Conservation (phyloP, 2,329 filamentous ascomycete genomes). For the Pseudopyricularia cyperi region DNA sequence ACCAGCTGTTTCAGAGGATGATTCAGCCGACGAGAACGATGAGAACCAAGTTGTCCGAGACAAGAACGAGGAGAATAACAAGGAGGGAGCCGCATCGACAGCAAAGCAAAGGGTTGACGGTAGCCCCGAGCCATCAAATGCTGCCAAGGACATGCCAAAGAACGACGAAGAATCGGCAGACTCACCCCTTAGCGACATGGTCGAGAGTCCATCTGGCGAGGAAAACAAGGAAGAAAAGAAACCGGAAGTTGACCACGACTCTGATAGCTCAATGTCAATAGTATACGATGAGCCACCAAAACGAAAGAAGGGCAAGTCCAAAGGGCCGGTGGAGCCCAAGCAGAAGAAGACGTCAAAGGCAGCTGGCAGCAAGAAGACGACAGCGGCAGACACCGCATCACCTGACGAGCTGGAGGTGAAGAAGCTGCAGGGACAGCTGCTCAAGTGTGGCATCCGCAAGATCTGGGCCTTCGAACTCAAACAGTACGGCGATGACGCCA, state of each 20-base stretch:
- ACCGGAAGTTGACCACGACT: constrained; percentile 2
- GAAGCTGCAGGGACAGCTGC: constrained; percentile 69
- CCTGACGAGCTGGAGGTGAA: constrained; percentile 74
- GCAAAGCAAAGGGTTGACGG: constrained; percentile 9
- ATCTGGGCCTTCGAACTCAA: constrained; percentile 82
- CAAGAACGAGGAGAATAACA: constrained; percentile 12
- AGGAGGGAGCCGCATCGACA: constrained; percentile 12
- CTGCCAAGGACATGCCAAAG: constrained; percentile 9
- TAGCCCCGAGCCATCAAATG: constrained; percentile 9
- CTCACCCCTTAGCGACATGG: constrained; percentile 5
- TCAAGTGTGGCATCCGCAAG: constrained; percentile 86
- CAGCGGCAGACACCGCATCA: constrained; percentile 21
- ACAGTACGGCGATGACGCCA: constrained; percentile 53
- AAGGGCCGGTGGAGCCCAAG: constrained; percentile 2
- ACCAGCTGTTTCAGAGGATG: not conserved
- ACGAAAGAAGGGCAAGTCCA: constrained; percentile 15
- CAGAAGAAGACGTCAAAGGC: not conserved
- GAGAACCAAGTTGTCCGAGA: not conserved
- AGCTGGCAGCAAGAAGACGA: constrained; percentile 2
- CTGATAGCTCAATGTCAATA: constrained; percentile 54
- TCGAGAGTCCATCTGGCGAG: constrained; percentile 2
- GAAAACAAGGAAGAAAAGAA: constrained; percentile 4
- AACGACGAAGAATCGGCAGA: constrained; percentile 6
- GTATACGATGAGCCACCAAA: constrained; percentile 59
- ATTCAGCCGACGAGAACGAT: not conserved